Percentiles rank a stretch among this genome's conserved stretches.
These are phyloP conservation scores for Ligustrum vulgare DNA, from an alignment of 257 asterid species.

Conservation along the genomic window DNA sequence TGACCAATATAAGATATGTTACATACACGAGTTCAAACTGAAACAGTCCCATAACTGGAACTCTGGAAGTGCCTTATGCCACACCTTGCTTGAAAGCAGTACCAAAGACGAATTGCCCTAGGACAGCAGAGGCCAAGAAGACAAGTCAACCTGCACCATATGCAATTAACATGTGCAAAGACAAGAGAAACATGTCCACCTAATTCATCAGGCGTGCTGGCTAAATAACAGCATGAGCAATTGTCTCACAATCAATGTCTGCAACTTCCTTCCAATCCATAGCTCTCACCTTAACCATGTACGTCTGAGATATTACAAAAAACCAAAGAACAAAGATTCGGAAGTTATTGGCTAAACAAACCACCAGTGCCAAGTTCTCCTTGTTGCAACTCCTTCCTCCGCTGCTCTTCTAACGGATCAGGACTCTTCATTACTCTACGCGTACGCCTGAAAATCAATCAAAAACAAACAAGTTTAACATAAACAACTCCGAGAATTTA, in stretches of 20 bases:
- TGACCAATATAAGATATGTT: conserved; percentile 43
- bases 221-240: conserved; percentile 51
- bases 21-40: conserved; percentile 52
- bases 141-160: conserved; percentile 39
- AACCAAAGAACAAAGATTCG: conserved; percentile 16
- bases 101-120: conserved; percentile 27
- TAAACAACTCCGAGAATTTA: not conserved
- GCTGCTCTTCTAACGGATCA: conserved; percentile 53
- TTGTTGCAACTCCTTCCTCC: conserved; percentile 52
- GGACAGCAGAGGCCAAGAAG: conserved; percentile 31
- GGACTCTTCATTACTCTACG: conserved; percentile 46
- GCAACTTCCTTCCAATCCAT: conserved; percentile 45
- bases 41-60: conserved; percentile 35
- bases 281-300: conserved; percentile 49
- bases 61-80: conserved; percentile 44
- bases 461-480: conserved; percentile 14
- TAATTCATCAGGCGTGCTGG: conserved; percentile 57
- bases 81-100: conserved; percentile 59
- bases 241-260: conserved; percentile 40
- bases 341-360: conserved; percentile 46
- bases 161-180: conserved; percentile 34
- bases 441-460: conserved; percentile 33
- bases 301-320: conserved; percentile 22
- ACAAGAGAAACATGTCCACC: conserved; percentile 29
- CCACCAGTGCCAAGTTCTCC: conserved; percentile 49